Evolutionary conservation across 129 eudicot species (phyloP).

Genomic region (Calendula officinalis): DNA sequence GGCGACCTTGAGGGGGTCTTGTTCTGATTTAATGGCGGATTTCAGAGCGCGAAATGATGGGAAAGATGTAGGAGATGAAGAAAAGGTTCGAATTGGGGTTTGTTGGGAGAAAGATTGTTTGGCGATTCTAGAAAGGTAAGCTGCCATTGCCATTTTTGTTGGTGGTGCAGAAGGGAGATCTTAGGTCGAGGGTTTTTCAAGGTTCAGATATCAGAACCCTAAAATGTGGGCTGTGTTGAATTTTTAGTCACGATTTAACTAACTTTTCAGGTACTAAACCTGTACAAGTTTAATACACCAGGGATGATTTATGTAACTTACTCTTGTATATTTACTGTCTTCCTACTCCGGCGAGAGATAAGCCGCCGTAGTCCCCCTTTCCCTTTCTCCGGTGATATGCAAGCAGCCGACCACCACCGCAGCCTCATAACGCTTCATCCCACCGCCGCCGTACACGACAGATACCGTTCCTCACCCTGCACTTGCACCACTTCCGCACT

Average conservation of each 20-base stretch:
- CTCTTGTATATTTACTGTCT: too few relatives aligned
- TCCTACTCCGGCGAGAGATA: too few relatives aligned
- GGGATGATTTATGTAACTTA: too few relatives aligned
- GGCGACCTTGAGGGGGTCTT: slow-evolving; percentile 44
- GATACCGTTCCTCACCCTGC: too few relatives aligned
- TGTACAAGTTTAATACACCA: too few relatives aligned
- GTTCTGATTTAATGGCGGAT: slow-evolving; percentile 38
- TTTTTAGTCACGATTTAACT: background rate
- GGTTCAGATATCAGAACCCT: slow-evolving; percentile 24
- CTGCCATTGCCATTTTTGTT: slow-evolving; percentile 25
- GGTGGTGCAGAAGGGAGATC: background rate
- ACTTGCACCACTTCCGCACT: too few relatives aligned
- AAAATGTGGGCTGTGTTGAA: background rate
- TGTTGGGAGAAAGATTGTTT: slow-evolving; percentile 21
- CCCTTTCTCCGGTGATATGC: background rate
- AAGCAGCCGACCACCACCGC: background rate
- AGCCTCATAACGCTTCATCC: background rate
- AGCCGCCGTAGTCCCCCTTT: background rate
- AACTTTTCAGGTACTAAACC: too few relatives aligned
- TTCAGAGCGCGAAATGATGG: slow-evolving; percentile 40
- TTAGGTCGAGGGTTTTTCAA: slow-evolving; percentile 15
- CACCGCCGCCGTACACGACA: too few relatives aligned
- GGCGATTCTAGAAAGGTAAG: slow-evolving; percentile 25
- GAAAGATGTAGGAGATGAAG: slow-evolving; percentile 21
- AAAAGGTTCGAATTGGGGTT: slow-evolving; percentile 19